A percentile compares a stretch with the other conserved stretches of the same genome.
phyloP scores from a whole-genome alignment of 2,329 filamentous ascomycete species.

The Pestalotiopsis sp. region DNA sequence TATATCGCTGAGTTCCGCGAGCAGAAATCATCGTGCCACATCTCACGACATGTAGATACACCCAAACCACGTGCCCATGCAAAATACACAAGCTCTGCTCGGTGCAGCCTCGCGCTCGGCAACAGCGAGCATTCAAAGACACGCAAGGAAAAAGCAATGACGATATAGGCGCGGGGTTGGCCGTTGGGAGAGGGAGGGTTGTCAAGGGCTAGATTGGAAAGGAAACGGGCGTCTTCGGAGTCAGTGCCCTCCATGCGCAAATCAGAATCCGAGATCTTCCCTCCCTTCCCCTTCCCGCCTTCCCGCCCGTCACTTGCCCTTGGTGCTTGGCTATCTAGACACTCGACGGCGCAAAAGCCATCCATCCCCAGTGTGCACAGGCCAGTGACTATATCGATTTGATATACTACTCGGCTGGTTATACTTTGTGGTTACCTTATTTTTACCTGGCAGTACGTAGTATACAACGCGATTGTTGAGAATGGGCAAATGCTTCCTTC shows the following conservation, averaged over 20 bases:
- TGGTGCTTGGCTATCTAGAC: background rate
- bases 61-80: background rate
- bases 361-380: too few relatives aligned
- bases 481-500: too few relatives aligned
- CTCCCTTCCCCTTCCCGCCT: background rate
- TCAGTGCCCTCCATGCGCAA: background rate
- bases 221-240: slow-evolving; percentile 4
- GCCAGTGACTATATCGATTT: too few relatives aligned
- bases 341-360: background rate
- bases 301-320: background rate
- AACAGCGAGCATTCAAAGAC: background rate
- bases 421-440: too few relatives aligned
- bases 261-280: slow-evolving; percentile 1
- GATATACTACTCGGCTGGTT: too few relatives aligned
- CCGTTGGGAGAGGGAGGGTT: background rate
- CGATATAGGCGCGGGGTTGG: slow-evolving; percentile 2
- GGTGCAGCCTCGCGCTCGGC: background rate
- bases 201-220: background rate
- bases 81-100: background rate
- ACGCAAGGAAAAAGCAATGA: background rate
- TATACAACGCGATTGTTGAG: too few relatives aligned
- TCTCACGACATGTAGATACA: background rate
- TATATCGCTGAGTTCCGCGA: background rate
- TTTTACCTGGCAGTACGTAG: too few relatives aligned
- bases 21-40: background rate